Base-by-base conservation (phyloP, 306 rosid genomes). In the Pterocarpus macrocarpus region DNA sequence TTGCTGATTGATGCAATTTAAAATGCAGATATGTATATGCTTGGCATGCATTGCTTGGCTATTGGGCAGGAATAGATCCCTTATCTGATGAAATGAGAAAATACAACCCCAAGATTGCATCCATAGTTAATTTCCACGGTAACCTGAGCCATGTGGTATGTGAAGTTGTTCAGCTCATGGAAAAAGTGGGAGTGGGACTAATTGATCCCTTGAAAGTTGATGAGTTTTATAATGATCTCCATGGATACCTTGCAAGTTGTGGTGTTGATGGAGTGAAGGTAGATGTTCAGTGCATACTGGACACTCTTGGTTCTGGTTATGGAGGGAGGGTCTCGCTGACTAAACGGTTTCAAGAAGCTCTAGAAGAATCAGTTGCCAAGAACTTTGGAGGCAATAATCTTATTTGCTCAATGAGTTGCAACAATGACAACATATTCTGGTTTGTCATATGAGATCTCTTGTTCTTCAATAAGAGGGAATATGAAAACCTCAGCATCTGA, bases 31-130 rank as follows among this genome's bases (percentile, higher is more conserved):
- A 73, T 65, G 86, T 91, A 34, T 88, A 87, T 47, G 57, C 83
- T 66, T 91, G 95, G 91, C 95, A 91, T 69, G 88, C 89, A 28
- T 84, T 89, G 63, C 79, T 82, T 56, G 95, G 93, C 59, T 85
- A 90, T 36, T 91, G 91, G 91, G 90, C 90, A 74, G 93, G 93
- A 17, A 73, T 87, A 5, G 76, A 71, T 15, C 93, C 93, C 6
- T 82, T 77, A 59, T 87, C 90, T 5, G 85, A 84, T 64, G 65
- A 16, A 55, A 58, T 89, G 87, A 76, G 75, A 56, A 86, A 87
- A 44, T 91, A 86, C 52, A 79, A 87, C 28, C 87, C 95, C 43
- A 62, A 80, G 64, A 66, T 89, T 35, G 57, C 50, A 62, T 80
- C 70, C 79, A 76, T 87, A 57, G 69, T 87, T 69, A 86, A 84